Evolutionary conservation across 139 green algal genomes (phyloP).

Genomic region (Chlorella sp.): DNA sequence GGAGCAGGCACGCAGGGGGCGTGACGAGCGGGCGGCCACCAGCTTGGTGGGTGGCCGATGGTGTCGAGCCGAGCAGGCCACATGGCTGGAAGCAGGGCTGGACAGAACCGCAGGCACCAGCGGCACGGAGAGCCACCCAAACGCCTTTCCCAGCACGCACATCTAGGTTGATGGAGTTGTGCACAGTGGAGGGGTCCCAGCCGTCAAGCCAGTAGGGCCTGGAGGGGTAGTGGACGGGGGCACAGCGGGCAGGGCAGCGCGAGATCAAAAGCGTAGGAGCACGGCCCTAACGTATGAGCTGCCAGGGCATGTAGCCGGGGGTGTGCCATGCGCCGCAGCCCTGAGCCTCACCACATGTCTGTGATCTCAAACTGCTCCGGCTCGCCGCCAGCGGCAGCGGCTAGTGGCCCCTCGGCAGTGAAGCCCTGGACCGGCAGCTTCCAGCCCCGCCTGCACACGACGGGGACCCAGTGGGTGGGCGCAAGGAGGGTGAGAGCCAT

Average conservation of each 20-base stretch:
- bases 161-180: slow-evolving; percentile 38
- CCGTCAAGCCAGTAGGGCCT: slow-evolving; percentile 89
- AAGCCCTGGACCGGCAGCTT: slow-evolving; percentile 38
- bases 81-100: too few relatives aligned
- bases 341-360: background rate
- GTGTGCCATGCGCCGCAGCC: too few relatives aligned
- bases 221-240: slow-evolving; percentile 11
- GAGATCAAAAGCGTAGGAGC: too few relatives aligned
- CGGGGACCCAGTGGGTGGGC: too few relatives aligned
- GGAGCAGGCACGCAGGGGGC: background rate
- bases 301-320: too few relatives aligned
- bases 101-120: too few relatives aligned
- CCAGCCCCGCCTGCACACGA: slow-evolving; percentile 43
- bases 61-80: background rate
- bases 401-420: background rate
- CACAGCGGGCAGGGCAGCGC: background rate
- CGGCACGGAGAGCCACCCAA: background rate
- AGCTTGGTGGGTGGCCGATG: background rate
- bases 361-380: slow-evolving; percentile 26
- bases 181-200: slow-evolving; percentile 35
- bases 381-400: slow-evolving; percentile 36
- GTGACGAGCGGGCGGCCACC: background rate
- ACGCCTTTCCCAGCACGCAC: background rate
- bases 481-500: too few relatives aligned
- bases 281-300: too few relatives aligned